Percentiles rank a stretch among this genome's conserved stretches.
phyloP scores from a whole-genome alignment of 352 stramenopile genomes.

The Globisporangium irregulare region DNA sequence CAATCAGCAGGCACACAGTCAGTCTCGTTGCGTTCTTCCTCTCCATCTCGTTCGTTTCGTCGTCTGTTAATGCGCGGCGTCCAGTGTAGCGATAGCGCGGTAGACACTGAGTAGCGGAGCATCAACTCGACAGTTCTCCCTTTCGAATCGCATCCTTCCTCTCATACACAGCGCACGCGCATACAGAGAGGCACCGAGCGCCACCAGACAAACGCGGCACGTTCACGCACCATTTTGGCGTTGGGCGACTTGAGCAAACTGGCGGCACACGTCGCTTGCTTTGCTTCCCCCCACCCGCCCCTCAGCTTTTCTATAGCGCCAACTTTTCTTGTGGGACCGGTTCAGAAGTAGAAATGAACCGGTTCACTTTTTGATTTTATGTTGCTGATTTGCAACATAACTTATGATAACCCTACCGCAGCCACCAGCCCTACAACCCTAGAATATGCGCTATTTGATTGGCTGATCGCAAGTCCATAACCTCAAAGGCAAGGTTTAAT shows the following conservation, averaged over 20 bases:
- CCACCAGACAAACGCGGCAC: neutral
- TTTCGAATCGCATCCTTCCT: neutral
- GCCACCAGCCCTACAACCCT: no score
- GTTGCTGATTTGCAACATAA: neutral
- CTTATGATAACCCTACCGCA: no score
- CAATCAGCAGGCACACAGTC: constrained; percentile 1
- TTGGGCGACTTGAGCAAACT: constrained; percentile 22
- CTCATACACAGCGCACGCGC: neutral
- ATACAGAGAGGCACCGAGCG: neutral
- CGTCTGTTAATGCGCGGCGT: neutral
- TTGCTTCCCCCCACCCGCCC: constrained; percentile 2
- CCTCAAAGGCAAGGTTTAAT: no score
- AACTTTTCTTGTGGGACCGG: neutral
- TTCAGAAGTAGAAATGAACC: neutral
- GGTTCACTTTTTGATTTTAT: neutral
- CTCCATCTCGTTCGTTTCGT: neutral
- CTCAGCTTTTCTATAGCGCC: neutral
- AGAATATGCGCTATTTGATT: no score
- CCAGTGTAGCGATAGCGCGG: neutral
- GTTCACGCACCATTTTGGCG: constrained; percentile 17
- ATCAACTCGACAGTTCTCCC: neutral
- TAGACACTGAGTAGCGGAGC: neutral
- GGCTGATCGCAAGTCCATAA: no score
- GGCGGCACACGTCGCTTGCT: constrained; percentile 5
- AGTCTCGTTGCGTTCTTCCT: neutral